Conservation (phyloP, 2,329 filamentous ascomycete species). For the Phaeosphaeriaceae sp. region DNA sequence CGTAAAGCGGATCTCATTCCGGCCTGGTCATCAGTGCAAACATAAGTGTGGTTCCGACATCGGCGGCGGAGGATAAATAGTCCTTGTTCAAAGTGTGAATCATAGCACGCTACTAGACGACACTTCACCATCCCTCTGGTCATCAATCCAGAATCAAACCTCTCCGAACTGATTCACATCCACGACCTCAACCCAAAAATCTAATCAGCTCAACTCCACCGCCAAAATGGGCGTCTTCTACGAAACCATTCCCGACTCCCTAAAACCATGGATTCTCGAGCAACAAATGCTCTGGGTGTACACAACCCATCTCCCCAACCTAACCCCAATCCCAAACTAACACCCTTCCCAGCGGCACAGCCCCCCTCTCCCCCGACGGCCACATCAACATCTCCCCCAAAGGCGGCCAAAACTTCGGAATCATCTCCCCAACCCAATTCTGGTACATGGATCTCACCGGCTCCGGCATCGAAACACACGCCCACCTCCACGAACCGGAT, state of each 20-base stretch:
- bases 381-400: slow-evolving; percentile 57
- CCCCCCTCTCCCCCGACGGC: slow-evolving; percentile 48
- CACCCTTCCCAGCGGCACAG: slow-evolving; percentile 33
- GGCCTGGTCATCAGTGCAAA: not conserved
- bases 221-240: slow-evolving; percentile 52
- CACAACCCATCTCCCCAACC: not conserved
- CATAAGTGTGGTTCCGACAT: slow-evolving; percentile 1
- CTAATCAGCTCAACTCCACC: not conserved
- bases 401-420: slow-evolving; percentile 50
- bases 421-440: slow-evolving; percentile 48
- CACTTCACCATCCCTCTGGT: not conserved
- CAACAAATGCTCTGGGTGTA: slow-evolving; percentile 54
- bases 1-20: no score
- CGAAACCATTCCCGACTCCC: slow-evolving; percentile 49
- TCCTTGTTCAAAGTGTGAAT: not conserved
- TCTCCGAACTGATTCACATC: not conserved
- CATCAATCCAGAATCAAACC: not conserved
- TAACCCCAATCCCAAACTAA: not conserved
- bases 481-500: slow-evolving; percentile 50
- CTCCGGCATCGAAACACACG: slow-evolving; percentile 52
- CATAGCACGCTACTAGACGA: not conserved
- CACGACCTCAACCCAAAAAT: not conserved
- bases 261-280: slow-evolving; percentile 51
- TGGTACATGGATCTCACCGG: slow-evolving; percentile 56
- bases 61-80: slow-evolving; percentile 7